phyloP scores from a whole-genome alignment of 306 rosid species.

The Myrica gale region DNA sequence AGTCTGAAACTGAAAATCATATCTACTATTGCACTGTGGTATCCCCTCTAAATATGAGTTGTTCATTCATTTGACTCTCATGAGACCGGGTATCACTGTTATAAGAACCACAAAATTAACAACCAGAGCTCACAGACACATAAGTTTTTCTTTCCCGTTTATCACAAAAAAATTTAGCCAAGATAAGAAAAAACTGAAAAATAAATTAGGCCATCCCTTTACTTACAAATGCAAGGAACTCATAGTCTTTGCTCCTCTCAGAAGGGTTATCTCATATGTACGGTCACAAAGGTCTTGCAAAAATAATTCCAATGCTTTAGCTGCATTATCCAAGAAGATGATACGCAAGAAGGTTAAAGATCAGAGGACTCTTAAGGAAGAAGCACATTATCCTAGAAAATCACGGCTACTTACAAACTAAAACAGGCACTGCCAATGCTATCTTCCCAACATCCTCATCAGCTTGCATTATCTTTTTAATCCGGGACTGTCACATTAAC shows the following conservation, averaged over 20 bases:
- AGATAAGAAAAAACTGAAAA: neutral
- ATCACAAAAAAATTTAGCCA: neutral
- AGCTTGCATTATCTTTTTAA: conserved; percentile 97
- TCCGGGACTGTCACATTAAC: conserved; percentile 64
- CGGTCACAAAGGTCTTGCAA: conserved; percentile 98
- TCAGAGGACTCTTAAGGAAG: neutral
- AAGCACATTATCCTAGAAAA: conserved; percentile 14
- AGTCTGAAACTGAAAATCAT: too few species aligned
- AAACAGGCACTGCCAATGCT: conserved; percentile 93
- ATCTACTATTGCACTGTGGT: too few species aligned
- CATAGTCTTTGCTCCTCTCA: conserved; percentile 97
- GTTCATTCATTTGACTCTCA: too few species aligned
- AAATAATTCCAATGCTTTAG: conserved; percentile 90
- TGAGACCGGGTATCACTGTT: neutral
- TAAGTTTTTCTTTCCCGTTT: neutral
- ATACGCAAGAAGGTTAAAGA: conserved; percentile 28
- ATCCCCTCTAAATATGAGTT: too few species aligned
- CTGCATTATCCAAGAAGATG: conserved; percentile 46
- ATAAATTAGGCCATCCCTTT: neutral
- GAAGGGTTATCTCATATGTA: conserved; percentile 90
- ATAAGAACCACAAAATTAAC: neutral
- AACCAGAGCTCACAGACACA: neutral
- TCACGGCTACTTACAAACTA: conserved; percentile 74
- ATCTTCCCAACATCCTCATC: conserved; percentile 97
- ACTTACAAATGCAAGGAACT: conserved; percentile 94